These are phyloP conservation scores for Manihot esculenta DNA, from an alignment of 441 rosid species.

Conservation along the genomic window DNA sequence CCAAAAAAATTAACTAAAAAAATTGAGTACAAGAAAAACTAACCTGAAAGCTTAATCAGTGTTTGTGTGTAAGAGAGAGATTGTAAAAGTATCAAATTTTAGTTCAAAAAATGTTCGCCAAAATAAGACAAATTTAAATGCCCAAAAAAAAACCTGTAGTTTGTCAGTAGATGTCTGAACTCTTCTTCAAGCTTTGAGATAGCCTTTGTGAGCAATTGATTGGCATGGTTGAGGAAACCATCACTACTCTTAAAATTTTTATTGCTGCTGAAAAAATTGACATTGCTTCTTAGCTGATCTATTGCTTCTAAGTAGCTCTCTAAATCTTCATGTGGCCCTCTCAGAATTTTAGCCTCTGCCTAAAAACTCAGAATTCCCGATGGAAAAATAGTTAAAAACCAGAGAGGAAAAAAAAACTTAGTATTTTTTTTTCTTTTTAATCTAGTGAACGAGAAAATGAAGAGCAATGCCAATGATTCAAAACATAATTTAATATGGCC, in stretches of 20 bases:
- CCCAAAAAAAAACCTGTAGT: conserved; percentile 61
- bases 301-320: conserved; percentile 92
- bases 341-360: conserved; percentile 96
- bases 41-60: background rate
- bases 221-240: conserved; percentile 69
- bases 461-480: no score
- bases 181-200: conserved; percentile 89
- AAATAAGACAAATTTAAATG: background rate
- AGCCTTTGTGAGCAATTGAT: conserved; percentile 70
- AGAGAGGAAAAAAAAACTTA: no score
- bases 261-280: conserved; percentile 63
- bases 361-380: conserved; percentile 20
- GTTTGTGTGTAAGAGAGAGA: no score
- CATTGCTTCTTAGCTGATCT: conserved; percentile 65
- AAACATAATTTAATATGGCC: no score
- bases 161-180: conserved; percentile 67
- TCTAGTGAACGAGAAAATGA: no score
- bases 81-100: no score
- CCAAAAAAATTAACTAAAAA: no score
- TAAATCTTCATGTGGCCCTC: conserved; percentile 96
- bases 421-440: no score
- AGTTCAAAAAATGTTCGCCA: no score
- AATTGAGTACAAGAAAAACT: background rate
- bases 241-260: conserved; percentile 57
- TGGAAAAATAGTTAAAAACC: background rate